Conservation (phyloP, 208 protist species). For the Wallacemonas sp. region DNA sequence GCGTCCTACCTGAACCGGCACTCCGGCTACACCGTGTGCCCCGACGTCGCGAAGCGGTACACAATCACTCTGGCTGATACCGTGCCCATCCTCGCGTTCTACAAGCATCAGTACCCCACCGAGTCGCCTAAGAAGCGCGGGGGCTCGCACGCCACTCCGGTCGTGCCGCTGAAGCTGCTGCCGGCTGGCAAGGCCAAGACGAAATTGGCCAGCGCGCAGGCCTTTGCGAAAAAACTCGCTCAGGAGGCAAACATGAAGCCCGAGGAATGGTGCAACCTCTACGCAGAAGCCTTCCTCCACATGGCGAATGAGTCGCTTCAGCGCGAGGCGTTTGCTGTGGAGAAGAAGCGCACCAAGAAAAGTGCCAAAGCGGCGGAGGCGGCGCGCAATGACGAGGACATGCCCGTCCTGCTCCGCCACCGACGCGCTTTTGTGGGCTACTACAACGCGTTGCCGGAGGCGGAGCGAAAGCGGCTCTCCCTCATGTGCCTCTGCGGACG, state of each 20-base stretch:
- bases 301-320: conserved; percentile 80
- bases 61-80: conserved; percentile 82
- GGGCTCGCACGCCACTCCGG: neutral
- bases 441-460: conserved; percentile 72
- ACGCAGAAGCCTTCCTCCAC: conserved; percentile 78
- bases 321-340: conserved; percentile 44
- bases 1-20: conserved; percentile 54
- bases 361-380: conserved; percentile 17
- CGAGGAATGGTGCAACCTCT: conserved; percentile 89
- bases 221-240: conserved; percentile 62
- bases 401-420: conserved; percentile 79
- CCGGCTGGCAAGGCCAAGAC: conserved; percentile 30
- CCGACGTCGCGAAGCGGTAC: conserved; percentile 56
- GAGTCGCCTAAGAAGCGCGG: conserved; percentile 14
- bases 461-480: conserved; percentile 67
- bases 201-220: conserved; percentile 42
- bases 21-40: conserved; percentile 18
- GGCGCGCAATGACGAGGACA: conserved; percentile 39
- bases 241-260: conserved; percentile 82
- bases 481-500: conserved; percentile 81
- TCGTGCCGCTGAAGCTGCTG: conserved; percentile 72
- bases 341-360: conserved; percentile 28
- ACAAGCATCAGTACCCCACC: conserved; percentile 57
- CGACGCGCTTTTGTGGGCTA: conserved; percentile 81
- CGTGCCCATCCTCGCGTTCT: conserved; percentile 70